Evolutionary conservation across 2,329 filamentous ascomycete species (phyloP).

Genomic region (Pseudogymnoascus sp.): DNA sequence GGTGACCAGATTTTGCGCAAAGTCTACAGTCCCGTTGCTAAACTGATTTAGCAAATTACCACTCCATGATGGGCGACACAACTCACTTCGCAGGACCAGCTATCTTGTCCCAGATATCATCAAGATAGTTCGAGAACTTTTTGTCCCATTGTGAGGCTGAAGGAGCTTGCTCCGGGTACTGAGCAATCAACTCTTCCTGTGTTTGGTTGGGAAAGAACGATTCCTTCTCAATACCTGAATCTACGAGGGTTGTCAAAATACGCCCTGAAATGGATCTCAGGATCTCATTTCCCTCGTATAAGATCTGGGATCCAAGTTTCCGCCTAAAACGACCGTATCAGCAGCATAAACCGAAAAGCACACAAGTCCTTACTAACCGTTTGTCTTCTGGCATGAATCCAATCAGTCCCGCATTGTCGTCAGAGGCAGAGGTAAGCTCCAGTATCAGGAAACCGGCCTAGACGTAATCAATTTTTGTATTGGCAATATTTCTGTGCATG

Average conservation of each 20-base stretch:
- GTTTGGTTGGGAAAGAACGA: neutral
- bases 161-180: neutral
- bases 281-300: constrained; percentile 4
- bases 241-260: neutral
- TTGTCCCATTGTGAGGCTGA: constrained; percentile 11
- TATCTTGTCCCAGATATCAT: neutral
- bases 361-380: neutral
- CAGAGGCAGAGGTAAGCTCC: neutral
- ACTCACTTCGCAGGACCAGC: neutral
- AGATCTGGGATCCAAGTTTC: constrained; percentile 1
- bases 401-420: neutral
- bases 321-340: neutral
- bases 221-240: neutral
- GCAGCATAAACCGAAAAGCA: neutral
- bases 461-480: neutral
- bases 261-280: neutral
- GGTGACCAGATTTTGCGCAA: neutral
- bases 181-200: neutral
- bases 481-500: neutral
- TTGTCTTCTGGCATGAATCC: neutral
- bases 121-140: constrained; percentile 1
- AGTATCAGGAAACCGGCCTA: neutral
- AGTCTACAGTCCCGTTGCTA: neutral
- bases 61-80: neutral
- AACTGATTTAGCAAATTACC: neutral